Base-by-base conservation (phyloP, 768 basidiomycete genomes). In the Mycena sanguinolenta region DNA sequence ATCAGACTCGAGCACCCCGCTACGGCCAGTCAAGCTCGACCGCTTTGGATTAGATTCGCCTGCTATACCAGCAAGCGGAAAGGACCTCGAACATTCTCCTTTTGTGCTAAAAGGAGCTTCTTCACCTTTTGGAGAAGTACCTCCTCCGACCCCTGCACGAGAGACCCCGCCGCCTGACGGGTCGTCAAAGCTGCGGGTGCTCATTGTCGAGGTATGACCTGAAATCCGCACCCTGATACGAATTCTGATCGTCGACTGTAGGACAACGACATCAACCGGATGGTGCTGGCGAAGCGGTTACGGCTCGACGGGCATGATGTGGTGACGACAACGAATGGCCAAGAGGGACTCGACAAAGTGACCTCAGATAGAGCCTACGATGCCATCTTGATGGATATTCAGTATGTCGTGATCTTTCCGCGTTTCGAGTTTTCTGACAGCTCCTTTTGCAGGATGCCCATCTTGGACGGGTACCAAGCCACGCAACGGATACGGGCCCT, bases 311-410 rank as follows among this genome's bases (percentile, higher is more conserved):
- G 90, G 0, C 92, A 95, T 70, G 83, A 77, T 16, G 91, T 94
- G 7, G 81, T 89, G 13, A 86, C 87, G 62, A 88, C 89, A 2
- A 89, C 87, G 1, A 94, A 96, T 75, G 94, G 95, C 4, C 92
- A 92, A 77, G 92, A 94, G 74, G 90, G 88, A 0, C 82, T 94
- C 2, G 89, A 92, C 39, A 83, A 84, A 69, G 81, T 94, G 28
- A 77, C 84, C 61, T 76, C 79, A 0, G 92, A 94, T 76, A 82
- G 83, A 44, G 82, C 86, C 4, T 92, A 93, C 74, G 93, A 96
- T 75, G 86, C 85, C 65, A 83, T 95, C 19, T 82, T 96, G 54
- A 96, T 95, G 95, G 94, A 95, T 77, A 88, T 95, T 14, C 92
- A 93, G 91, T 93, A 71, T 69, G 90, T 83, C 2, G 42, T 42